Evolutionary conservation across 23 red algal genomes (phyloP).

Genomic region (Cyanidioschyzon merolae): DNA sequence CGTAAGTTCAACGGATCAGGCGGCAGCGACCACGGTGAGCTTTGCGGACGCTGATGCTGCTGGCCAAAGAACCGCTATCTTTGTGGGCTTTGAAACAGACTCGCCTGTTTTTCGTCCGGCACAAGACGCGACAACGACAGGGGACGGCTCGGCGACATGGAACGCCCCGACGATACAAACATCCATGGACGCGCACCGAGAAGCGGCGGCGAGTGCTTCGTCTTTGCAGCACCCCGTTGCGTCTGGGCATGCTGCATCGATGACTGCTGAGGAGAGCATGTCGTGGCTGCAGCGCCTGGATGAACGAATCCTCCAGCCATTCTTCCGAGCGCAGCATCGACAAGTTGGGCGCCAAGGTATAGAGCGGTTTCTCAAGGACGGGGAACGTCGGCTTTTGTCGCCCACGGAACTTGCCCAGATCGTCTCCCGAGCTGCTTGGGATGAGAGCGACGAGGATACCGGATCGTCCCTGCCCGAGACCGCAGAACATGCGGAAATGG

Average conservation of each 20-base stretch:
- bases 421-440: neutral
- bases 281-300: conserved; percentile 13
- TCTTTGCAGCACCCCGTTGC: neutral
- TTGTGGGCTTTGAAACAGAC: neutral
- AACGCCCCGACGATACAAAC: neutral
- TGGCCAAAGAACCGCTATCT: neutral
- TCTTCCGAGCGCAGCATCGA: neutral
- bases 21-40: neutral
- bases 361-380: conserved; percentile 7
- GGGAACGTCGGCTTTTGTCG: neutral
- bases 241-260: neutral
- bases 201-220: neutral
- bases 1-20: neutral
- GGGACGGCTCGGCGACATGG: neutral
- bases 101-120: neutral
- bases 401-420: conserved; percentile 9
- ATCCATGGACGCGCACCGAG: neutral
- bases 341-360: conserved; percentile 9
- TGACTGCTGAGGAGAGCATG: neutral
- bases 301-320: neutral
- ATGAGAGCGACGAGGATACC: neutral
- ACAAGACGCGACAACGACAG: neutral
- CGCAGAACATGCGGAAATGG: neutral
- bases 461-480: neutral
- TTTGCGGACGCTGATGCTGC: neutral